phyloP scores from a whole-genome alignment of 2,329 filamentous ascomycete genomes.

The Whalleya microplaca region DNA sequence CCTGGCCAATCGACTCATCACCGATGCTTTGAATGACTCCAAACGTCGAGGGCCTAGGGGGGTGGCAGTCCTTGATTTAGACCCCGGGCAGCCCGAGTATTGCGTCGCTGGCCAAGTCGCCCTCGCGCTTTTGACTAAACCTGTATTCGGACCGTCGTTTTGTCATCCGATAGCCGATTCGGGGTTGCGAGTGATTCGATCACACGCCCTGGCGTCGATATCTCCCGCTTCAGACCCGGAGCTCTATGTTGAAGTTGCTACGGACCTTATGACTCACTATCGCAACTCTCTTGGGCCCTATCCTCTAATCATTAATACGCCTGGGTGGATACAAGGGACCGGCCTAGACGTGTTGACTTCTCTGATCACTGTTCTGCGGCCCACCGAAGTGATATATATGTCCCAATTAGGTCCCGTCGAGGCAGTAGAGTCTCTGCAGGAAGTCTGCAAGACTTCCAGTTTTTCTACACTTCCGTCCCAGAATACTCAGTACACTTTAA shows the following conservation, averaged over 20 bases:
- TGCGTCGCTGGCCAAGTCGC: conserved; percentile 71
- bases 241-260: conserved; percentile 66
- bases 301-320: conserved; percentile 73
- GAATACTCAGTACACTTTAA: conserved; percentile 55
- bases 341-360: conserved; percentile 67
- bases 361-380: conserved; percentile 56
- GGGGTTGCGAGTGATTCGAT: conserved; percentile 52
- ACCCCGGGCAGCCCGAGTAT: conserved; percentile 79
- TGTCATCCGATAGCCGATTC: conserved; percentile 54
- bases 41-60: conserved; percentile 30
- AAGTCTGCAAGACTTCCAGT: conserved; percentile 43
- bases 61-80: conserved; percentile 71
- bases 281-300: conserved; percentile 46
- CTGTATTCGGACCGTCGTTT: conserved; percentile 70
- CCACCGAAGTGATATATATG: conserved; percentile 70
- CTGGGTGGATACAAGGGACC: conserved; percentile 74
- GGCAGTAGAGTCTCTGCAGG: conserved; percentile 56
- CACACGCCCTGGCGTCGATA: conserved; percentile 68
- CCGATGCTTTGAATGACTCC: conserved; percentile 39
- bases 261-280: conserved; percentile 66
- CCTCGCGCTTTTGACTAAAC: conserved; percentile 61
- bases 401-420: conserved; percentile 64
- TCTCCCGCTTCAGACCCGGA: conserved; percentile 68
- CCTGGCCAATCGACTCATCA: conserved; percentile 69
- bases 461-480: conserved; percentile 64